Evolutionary conservation across 345 rosid genomes (phyloP).

Genomic region (Erodium maritimum): DNA sequence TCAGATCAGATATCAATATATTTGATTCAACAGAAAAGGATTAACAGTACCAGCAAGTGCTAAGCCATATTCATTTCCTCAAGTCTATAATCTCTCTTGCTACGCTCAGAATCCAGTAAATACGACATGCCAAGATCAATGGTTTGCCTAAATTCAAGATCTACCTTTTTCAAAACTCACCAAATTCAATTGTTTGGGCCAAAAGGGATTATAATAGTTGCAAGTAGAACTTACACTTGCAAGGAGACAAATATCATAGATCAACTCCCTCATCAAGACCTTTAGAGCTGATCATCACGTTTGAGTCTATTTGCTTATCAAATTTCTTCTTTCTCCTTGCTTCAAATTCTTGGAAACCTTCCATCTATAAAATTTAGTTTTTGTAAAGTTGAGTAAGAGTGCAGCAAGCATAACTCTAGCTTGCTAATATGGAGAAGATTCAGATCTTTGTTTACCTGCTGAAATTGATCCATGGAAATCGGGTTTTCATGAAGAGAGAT

Average conservation of each 20-base stretch:
- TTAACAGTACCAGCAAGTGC: no score
- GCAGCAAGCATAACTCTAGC: neutral
- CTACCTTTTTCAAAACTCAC: no score
- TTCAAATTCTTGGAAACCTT: conserved; percentile 84
- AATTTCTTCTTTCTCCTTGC: conserved; percentile 85
- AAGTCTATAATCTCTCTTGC: no score
- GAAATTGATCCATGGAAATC: conserved; percentile 85
- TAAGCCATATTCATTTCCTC: no score
- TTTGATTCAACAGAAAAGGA: no score
- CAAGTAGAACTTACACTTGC: no score
- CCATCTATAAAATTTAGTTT: conserved; percentile 42
- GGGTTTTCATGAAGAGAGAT: conserved; percentile 82
- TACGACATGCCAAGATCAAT: no score
- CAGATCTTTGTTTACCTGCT: conserved; percentile 39
- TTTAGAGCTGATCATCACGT: conserved; percentile 88
- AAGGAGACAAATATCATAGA: conserved; percentile 28
- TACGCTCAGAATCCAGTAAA: no score
- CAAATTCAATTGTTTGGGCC: no score
- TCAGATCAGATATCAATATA: no score
- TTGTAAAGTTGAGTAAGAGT: neutral
- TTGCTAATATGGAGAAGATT: neutral
- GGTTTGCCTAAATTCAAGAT: no score
- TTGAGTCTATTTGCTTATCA: conserved; percentile 92
- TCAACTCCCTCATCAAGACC: conserved; percentile 97
- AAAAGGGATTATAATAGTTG: no score